These are phyloP conservation scores for Aspergillus sojae DNA, from an alignment of 2,329 filamentous ascomycete species.

Conservation along the genomic window DNA sequence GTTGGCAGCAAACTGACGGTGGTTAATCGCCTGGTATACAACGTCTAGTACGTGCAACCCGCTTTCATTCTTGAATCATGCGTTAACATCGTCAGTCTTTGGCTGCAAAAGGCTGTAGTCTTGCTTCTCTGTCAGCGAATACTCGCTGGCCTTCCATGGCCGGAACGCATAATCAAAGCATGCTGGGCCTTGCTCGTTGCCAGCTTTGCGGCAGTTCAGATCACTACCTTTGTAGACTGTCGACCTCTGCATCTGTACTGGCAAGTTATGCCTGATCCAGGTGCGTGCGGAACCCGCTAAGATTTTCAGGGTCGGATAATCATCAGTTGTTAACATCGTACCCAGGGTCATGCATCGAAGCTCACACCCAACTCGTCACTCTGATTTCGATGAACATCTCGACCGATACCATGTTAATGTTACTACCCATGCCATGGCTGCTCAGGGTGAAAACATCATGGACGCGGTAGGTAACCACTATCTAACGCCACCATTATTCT, in stretches of 20 bases:
- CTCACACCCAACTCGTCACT: slow-evolving; percentile 3
- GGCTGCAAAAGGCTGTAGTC: slow-evolving; percentile 16
- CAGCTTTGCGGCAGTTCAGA: slow-evolving; percentile 1
- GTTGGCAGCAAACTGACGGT: slow-evolving; percentile 11
- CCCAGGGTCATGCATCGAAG: slow-evolving; percentile 10
- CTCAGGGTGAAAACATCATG: slow-evolving; percentile 9
- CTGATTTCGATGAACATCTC: slow-evolving; percentile 11
- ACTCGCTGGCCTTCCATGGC: slow-evolving; percentile 12
- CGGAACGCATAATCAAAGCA: slow-evolving; percentile 14
- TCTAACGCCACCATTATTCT: rapidly evolving
- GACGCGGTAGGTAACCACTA: background rate
- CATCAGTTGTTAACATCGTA: background rate
- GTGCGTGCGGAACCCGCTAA: background rate
- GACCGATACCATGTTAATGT: slow-evolving; percentile 14
- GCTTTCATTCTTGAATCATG: background rate
- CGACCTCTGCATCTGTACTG: slow-evolving; percentile 9
- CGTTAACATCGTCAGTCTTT: slow-evolving; percentile 6
- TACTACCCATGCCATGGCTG: slow-evolving; percentile 17
- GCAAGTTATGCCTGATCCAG: slow-evolving; percentile 14
- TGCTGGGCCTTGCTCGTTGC: slow-evolving; percentile 11
- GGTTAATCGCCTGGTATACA: slow-evolving; percentile 8
- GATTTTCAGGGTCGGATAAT: background rate
- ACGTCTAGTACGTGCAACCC: slow-evolving; percentile 7
- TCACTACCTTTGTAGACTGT: slow-evolving; percentile 11
- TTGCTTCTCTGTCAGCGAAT: slow-evolving; percentile 16